Conservation (phyloP, 345 rosid species). For the Hirschfeldia incana region DNA sequence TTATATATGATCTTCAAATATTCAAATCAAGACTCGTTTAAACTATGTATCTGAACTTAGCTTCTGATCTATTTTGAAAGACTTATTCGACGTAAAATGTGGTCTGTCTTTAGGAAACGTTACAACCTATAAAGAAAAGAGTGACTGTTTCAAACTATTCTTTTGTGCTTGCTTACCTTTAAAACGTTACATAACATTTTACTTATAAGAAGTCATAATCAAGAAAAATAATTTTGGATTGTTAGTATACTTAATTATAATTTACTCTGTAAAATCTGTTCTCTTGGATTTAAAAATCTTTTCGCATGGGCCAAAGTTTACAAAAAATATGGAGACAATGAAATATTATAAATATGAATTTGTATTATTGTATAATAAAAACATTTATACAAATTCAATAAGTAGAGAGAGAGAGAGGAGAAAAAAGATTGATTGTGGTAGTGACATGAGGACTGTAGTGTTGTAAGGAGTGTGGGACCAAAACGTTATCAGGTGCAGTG, state of each 20-base stretch:
- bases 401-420: constrained; percentile 19
- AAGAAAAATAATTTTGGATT: neutral
- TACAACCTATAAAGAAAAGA: neutral
- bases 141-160: neutral
- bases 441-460: constrained; percentile 39
- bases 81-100: neutral
- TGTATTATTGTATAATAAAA: constrained; percentile 3
- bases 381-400: constrained; percentile 8
- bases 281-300: neutral
- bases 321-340: neutral
- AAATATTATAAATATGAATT: constrained; percentile 15
- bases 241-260: neutral
- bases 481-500: constrained; percentile 39
- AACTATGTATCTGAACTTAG: constrained; percentile 3
- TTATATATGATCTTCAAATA: neutral
- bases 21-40: neutral
- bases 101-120: neutral
- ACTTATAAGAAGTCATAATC: neutral
- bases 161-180: neutral
- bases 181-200: neutral
- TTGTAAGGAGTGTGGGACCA: constrained; percentile 30
- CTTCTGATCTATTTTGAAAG: neutral
- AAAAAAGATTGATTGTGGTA: constrained; percentile 34
- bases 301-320: neutral
- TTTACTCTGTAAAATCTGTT: neutral